Conservation (phyloP, 1,139 yeast genomes). For the Hyphopichia pseudoburtonii region DNA sequence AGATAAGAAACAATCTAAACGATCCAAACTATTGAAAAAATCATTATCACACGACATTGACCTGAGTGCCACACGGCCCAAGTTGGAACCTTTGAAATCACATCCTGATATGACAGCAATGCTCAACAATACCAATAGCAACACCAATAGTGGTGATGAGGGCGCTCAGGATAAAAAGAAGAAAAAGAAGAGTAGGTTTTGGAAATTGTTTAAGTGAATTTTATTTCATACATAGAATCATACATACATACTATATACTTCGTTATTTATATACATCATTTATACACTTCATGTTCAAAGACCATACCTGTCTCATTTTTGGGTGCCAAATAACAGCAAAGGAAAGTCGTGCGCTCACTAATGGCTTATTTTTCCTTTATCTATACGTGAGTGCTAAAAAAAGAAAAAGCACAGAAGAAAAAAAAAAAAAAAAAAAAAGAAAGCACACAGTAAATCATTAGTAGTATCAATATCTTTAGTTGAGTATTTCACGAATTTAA, state of each 20-base stretch:
- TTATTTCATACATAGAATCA: too few species aligned
- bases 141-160: conserved; percentile 5
- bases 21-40: conserved; percentile 19
- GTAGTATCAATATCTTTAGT: not conserved
- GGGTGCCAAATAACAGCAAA: not conserved
- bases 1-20: conserved; percentile 7
- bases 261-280: too few species aligned
- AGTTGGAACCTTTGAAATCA: conserved; percentile 36
- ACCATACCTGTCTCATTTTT: too few species aligned
- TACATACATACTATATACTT: too few species aligned
- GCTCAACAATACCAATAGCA: conserved; percentile 1
- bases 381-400: too few species aligned
- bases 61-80: conserved; percentile 27
- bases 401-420: too few species aligned
- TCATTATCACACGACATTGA: conserved; percentile 32
- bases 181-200: conserved; percentile 34
- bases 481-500: not conserved
- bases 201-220: conserved; percentile 33
- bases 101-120: conserved; percentile 35
- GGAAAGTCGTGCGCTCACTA: not conserved
- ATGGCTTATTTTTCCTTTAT: too few species aligned
- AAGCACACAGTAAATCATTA: too few species aligned
- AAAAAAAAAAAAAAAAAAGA: too few species aligned
- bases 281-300: too few species aligned
- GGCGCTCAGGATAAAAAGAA: conserved; percentile 16